These are phyloP conservation scores for Phytophthora melonis DNA, from an alignment of 352 stramenopile species.

Conservation along the genomic window DNA sequence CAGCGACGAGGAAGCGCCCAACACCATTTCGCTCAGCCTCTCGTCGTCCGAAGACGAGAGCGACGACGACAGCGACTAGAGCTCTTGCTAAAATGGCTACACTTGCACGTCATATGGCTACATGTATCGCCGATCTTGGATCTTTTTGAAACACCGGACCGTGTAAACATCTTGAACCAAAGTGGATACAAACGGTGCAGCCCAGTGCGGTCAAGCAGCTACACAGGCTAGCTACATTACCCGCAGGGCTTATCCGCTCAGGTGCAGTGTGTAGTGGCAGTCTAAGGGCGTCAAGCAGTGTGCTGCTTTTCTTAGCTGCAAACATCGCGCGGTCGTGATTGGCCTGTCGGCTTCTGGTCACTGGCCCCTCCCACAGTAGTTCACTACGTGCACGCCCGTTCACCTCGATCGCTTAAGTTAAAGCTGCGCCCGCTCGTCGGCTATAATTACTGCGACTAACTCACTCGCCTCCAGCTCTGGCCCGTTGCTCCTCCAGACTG, in stretches of 20 bases:
- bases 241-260: background rate
- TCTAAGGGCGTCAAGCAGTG: conserved; percentile 2
- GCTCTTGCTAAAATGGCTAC: conserved; percentile 3
- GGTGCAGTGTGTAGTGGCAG: too few relatives aligned
- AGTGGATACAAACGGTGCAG: too few relatives aligned
- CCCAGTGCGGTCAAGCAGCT: too few relatives aligned
- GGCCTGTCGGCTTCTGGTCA: conserved; percentile 20
- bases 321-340: conserved; percentile 5
- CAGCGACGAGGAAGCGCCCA: conserved; percentile 61
- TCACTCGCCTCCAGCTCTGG: background rate
- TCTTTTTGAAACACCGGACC: background rate
- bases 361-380: conserved; percentile 4
- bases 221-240: background rate
- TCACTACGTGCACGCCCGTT: too few relatives aligned
- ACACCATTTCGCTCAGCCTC: conserved; percentile 82
- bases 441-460: conserved; percentile 32
- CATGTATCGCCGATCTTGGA: too few relatives aligned
- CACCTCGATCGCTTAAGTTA: background rate
- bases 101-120: background rate
- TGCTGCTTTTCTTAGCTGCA: conserved; percentile 25
- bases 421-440: background rate
- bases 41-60: conserved; percentile 73
- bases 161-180: too few relatives aligned
- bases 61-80: conserved; percentile 63
- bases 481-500: background rate